Base-by-base conservation (phyloP, 2,329 filamentous ascomycete species). In the Didymella glomerata region DNA sequence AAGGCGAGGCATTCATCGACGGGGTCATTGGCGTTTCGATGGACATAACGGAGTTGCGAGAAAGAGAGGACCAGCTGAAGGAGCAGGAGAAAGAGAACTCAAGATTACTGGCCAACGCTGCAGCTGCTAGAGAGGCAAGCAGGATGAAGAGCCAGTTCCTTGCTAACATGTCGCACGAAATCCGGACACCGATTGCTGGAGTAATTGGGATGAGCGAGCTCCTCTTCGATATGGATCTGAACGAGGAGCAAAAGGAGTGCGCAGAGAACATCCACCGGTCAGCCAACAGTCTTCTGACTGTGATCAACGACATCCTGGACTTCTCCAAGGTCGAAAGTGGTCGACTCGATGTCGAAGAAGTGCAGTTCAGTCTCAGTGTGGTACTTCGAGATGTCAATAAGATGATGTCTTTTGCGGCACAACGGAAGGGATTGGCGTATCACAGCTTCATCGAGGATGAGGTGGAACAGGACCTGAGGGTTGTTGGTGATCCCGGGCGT, bases 221-320 rank as follows among this genome's bases (percentile, higher is more conserved):
- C 9, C 78, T 93, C 8, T 80, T 88, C 28, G 89, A 91, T 61
- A 90, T 88, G 70, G 78, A 85, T 16, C 77, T 93, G 24, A 83
- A 87, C 52, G 81, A 84, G n/a, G 90, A 93, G 66, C 89, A 92
- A 68, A 83, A 84, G 57, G 90, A 93, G 56, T 91, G 87, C 61
- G 88, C 90, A 2, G 89, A 92, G 65, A 92, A 92, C 61, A 91
- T 94, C 7, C 88, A 91, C 68, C 84, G 89, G 50, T 93, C 90
- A 6, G 91, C 90, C 0, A 93, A 94, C 63, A 92, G 90, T 2
- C 79, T 96, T 2, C 81, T 96, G 20, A 94, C 91, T 0, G 90
- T 96, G 40, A 96, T 96, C 76, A 96, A 96, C 70, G 92, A 96
- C 69, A 96, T 96, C 54, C 81, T 96, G 1, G 92, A 96, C 76